phyloP scores from a whole-genome alignment of 1,284 basidiomycete genomes.

The Trichosporon coremiiforme region DNA sequence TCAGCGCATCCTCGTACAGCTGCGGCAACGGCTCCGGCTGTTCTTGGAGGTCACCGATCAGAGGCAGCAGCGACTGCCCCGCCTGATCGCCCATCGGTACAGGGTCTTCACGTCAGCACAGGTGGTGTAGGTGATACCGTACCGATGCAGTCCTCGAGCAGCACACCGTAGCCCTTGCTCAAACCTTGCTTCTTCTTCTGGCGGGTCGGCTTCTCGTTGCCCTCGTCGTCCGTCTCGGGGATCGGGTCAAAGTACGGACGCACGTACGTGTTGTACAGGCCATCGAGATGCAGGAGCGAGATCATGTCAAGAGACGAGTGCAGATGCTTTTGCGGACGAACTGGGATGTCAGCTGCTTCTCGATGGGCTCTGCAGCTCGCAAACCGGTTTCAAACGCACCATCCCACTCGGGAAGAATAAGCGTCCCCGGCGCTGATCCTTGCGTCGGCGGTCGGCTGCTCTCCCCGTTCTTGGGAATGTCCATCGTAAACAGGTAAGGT shows the following conservation, averaged over 20 bases:
- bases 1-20: slow-evolving; percentile 28
- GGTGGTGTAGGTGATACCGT: slow-evolving; percentile 21
- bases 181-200: slow-evolving; percentile 33
- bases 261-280: slow-evolving; percentile 49
- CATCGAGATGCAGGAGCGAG: slow-evolving; percentile 47
- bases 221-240: slow-evolving; percentile 36
- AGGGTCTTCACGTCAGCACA: slow-evolving; percentile 36
- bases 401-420: slow-evolving; percentile 47
- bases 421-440: slow-evolving; percentile 11
- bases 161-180: slow-evolving; percentile 48
- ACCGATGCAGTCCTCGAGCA: slow-evolving; percentile 53
- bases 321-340: slow-evolving; percentile 40
- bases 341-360: slow-evolving; percentile 27
- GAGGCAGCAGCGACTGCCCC: slow-evolving; percentile 37
- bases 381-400: slow-evolving; percentile 31
- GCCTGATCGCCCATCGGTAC: slow-evolving; percentile 40
- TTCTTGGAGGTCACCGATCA: slow-evolving; percentile 27
- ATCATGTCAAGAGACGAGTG: slow-evolving; percentile 51
- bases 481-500: slow-evolving; percentile 31
- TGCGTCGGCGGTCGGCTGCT: slow-evolving; percentile 35
- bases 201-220: slow-evolving; percentile 23
- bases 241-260: slow-evolving; percentile 43
- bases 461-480: slow-evolving; percentile 45
- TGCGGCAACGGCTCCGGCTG: slow-evolving; percentile 17
- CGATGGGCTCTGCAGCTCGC: background rate